Evolutionary conservation across 495 filamentous ascomycete species (phyloP).

Genomic region (Cudoniella acicularis): DNA sequence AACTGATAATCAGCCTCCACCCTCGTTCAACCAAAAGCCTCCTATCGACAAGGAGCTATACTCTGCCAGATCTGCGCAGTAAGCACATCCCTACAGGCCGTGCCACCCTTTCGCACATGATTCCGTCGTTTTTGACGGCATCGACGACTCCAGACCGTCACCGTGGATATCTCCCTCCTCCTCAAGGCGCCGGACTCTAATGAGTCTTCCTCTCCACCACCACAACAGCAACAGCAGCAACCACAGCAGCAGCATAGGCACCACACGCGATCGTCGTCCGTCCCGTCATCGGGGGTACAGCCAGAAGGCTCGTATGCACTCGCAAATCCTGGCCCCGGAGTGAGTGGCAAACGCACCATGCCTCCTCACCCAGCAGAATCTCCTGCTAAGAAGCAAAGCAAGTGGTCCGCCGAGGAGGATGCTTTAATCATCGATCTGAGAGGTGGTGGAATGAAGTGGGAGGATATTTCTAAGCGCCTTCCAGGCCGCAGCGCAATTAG

Average conservation of each 20-base stretch:
- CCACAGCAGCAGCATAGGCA: slow-evolving; percentile 32
- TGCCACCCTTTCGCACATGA: slow-evolving; percentile 23
- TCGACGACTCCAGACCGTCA: slow-evolving; percentile 48
- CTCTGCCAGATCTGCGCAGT: slow-evolving; percentile 8
- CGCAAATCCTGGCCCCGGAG: slow-evolving; percentile 8
- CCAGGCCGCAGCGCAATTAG: slow-evolving; percentile 90
- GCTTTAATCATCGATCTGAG: slow-evolving; percentile 84
- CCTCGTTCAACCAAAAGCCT: slow-evolving; percentile 6
- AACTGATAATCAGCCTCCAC: slow-evolving; percentile 16
- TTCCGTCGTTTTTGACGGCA: slow-evolving; percentile 28
- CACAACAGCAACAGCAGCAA: slow-evolving; percentile 1
- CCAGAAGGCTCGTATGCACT: slow-evolving; percentile 19
- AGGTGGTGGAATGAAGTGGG: slow-evolving; percentile 93
- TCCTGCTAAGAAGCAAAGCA: slow-evolving; percentile 90
- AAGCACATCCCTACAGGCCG: slow-evolving; percentile 12
- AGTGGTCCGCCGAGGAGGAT: slow-evolving; percentile 93
- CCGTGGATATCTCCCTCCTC: slow-evolving; percentile 86
- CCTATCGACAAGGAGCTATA: slow-evolving; percentile 19
- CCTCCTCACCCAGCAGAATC: slow-evolving; percentile 59
- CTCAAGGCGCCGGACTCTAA: slow-evolving; percentile 78
- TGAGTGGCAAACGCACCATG: slow-evolving; percentile 25
- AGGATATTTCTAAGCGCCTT: slow-evolving; percentile 87
- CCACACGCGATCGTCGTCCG: slow-evolving; percentile 47
- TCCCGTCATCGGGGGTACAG: slow-evolving; percentile 33
- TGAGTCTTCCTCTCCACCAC: slow-evolving; percentile 50